Conservation (phyloP, 371 early-diverging fungal genomes). For the Entomophthora muscae region DNA sequence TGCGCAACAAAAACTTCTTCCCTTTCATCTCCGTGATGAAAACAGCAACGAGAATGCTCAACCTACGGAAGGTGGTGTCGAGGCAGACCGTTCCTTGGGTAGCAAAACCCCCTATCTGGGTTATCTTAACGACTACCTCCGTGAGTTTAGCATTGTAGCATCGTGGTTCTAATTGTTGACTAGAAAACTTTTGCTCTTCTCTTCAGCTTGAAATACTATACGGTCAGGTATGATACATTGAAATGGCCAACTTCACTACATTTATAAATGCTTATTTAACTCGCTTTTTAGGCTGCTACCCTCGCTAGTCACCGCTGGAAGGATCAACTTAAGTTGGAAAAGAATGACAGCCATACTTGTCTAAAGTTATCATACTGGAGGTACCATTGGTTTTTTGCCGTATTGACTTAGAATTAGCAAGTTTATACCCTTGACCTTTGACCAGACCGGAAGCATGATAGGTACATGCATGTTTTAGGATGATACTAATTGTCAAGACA, state of each 20-base stretch:
- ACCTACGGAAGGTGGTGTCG: neutral
- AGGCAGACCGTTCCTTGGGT: neutral
- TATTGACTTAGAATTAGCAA: neutral
- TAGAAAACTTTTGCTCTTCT: neutral
- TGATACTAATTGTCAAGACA: neutral
- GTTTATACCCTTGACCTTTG: neutral
- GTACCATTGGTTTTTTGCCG: no score
- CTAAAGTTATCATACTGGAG: neutral
- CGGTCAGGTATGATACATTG: neutral
- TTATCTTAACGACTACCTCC: neutral
- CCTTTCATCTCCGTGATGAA: neutral
- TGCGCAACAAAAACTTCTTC: conserved; percentile 3
- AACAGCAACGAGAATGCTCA: neutral
- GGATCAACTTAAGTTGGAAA: neutral
- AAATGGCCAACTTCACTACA: no score
- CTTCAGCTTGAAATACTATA: neutral
- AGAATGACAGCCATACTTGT: neutral
- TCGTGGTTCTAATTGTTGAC: neutral
- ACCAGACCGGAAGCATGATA: neutral
- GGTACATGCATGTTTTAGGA: neutral
- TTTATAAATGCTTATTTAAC: no score
- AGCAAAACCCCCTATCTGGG: neutral
- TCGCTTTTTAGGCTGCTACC: neutral
- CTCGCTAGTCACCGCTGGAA: neutral
- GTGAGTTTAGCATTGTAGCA: neutral